Conservation (phyloP, 2,329 filamentous ascomycete genomes). For the Neonectria faginata region DNA sequence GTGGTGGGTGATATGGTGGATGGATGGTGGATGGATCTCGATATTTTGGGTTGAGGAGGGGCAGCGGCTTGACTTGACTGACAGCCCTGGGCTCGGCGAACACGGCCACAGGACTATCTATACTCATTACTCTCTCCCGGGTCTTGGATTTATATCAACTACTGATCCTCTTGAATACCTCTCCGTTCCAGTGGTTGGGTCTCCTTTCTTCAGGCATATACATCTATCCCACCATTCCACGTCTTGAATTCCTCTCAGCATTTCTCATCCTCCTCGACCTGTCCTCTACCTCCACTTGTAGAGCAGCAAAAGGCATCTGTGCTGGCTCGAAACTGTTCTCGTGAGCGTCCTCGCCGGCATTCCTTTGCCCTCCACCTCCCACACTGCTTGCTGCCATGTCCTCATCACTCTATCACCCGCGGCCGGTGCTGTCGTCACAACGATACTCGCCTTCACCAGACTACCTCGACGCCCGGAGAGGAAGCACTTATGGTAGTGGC, state of each 20-base stretch:
- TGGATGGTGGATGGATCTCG: constrained; percentile 50
- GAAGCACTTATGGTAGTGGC: constrained; percentile 48
- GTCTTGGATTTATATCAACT: constrained; percentile 56
- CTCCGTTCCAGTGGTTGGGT: constrained; percentile 54
- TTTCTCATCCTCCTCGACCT: constrained; percentile 55
- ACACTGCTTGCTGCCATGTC: constrained; percentile 48
- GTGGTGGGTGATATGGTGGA: constrained; percentile 37
- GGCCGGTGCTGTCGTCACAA: constrained; percentile 64
- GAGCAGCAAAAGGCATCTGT: constrained; percentile 45
- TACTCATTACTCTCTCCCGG: constrained; percentile 46
- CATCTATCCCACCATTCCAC: constrained; percentile 59
- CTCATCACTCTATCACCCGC: constrained; percentile 55
- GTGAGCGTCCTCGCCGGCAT: constrained; percentile 48
- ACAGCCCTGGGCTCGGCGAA: constrained; percentile 52
- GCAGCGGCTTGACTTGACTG: constrained; percentile 31
- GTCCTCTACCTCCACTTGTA: constrained; percentile 49
- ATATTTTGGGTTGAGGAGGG: constrained; percentile 50
- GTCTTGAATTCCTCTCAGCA: constrained; percentile 58
- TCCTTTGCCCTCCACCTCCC: constrained; percentile 47
- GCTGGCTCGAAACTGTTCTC: constrained; percentile 45
- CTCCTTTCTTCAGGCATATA: constrained; percentile 53
- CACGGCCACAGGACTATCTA: constrained; percentile 48
- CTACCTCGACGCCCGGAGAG: constrained; percentile 60
- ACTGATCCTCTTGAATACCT: constrained; percentile 47
- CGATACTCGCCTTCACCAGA: constrained; percentile 61